These are phyloP conservation scores for Whalleya microplaca DNA, from an alignment of 2,329 filamentous ascomycete genomes.

Conservation along the genomic window DNA sequence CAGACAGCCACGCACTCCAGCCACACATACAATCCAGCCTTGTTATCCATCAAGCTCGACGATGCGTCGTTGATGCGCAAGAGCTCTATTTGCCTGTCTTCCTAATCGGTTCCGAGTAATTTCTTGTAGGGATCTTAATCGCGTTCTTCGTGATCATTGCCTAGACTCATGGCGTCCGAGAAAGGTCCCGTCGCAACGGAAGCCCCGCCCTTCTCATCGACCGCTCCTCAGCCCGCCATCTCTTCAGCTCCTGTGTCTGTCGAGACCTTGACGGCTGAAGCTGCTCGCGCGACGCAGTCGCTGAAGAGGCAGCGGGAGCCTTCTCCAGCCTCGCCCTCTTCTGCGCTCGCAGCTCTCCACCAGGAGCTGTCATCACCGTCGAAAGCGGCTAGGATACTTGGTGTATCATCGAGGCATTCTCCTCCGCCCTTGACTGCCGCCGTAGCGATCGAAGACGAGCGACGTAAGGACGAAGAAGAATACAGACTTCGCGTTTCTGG, in stretches of 20 bases:
- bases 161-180: constrained; percentile 56
- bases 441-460: constrained; percentile 58
- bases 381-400: constrained; percentile 55
- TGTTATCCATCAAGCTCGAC: constrained; percentile 33
- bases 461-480: constrained; percentile 51
- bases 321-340: constrained; percentile 45
- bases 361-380: constrained; percentile 51
- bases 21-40: constrained; percentile 40
- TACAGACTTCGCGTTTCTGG: constrained; percentile 46
- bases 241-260: constrained; percentile 42
- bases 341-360: constrained; percentile 36
- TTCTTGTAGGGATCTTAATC: constrained; percentile 32
- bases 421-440: constrained; percentile 56
- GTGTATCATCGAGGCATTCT: constrained; percentile 47
- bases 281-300: constrained; percentile 41
- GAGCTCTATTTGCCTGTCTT: constrained; percentile 28
- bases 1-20: constrained; percentile 41
- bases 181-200: constrained; percentile 57
- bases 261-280: constrained; percentile 46
- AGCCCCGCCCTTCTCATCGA: constrained; percentile 46
- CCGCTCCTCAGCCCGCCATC: constrained; percentile 41
- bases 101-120: constrained; percentile 24
- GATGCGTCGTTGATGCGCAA: constrained; percentile 40
- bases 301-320: constrained; percentile 54
- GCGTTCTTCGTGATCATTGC: constrained; percentile 24